Percentiles rank a stretch among this genome's conserved stretches.
These are phyloP conservation scores for Peltaster fructicola DNA, from an alignment of 2,329 filamentous ascomycete species.

Conservation along the genomic window DNA sequence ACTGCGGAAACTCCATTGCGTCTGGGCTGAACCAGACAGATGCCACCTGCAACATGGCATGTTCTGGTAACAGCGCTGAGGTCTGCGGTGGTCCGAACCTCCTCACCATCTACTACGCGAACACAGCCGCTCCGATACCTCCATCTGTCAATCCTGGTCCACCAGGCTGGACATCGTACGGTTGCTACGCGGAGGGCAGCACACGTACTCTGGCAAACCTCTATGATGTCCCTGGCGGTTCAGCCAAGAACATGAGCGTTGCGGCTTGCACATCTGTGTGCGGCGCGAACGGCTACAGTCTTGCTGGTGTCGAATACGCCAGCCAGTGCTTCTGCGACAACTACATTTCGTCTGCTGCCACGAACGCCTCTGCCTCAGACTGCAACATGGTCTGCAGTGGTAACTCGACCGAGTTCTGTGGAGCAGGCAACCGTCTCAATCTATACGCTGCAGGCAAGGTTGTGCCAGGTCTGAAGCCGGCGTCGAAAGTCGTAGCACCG, in stretches of 20 bases:
- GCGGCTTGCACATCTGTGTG: slow-evolving; percentile 14
- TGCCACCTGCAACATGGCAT: slow-evolving; percentile 13
- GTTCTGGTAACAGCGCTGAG: slow-evolving; percentile 14
- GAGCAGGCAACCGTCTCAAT: slow-evolving; percentile 12
- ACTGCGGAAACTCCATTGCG: slow-evolving; percentile 11
- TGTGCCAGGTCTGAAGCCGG: slow-evolving; percentile 7
- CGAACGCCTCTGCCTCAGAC: slow-evolving; percentile 7
- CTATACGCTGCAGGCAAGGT: slow-evolving; percentile 11
- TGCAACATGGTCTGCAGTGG: slow-evolving; percentile 16
- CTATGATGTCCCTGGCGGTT: slow-evolving; percentile 9
- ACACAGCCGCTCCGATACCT: slow-evolving; percentile 7
- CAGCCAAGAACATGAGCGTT: slow-evolving; percentile 11
- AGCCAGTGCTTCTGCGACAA: slow-evolving; percentile 20
- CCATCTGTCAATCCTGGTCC: slow-evolving; percentile 9
- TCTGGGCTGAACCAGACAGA: slow-evolving; percentile 8
- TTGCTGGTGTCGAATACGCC: slow-evolving; percentile 17
- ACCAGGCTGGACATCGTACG: slow-evolving; percentile 13
- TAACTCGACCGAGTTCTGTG: slow-evolving; percentile 14
- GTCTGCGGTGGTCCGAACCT: slow-evolving; percentile 13
- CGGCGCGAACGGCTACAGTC: slow-evolving; percentile 11
- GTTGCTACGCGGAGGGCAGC: slow-evolving; percentile 16
- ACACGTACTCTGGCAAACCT: slow-evolving; percentile 8
- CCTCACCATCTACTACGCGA: slow-evolving; percentile 12
- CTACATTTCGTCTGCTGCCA: slow-evolving; percentile 8
- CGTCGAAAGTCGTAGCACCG: slow-evolving; percentile 6